Conservation (phyloP, 345 rosid species). For the Noccaea bulbosa region DNA sequence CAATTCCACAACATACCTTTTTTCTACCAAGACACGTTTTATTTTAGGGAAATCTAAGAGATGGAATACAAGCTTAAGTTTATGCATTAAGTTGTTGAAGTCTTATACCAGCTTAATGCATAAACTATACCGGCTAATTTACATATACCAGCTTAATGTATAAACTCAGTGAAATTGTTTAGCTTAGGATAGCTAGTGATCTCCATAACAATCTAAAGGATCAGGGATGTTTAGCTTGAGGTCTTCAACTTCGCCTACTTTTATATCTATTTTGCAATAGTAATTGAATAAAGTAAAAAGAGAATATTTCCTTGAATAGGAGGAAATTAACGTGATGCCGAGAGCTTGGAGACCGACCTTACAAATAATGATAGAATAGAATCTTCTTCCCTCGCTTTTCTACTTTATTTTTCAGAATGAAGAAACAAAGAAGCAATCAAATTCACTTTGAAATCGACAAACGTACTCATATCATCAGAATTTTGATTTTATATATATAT, state of each 20-base stretch:
- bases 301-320: conserved; percentile 40
- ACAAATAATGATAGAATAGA: conserved; percentile 39
- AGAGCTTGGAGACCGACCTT: conserved; percentile 48
- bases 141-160: conserved; percentile 4
- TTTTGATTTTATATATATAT: neutral
- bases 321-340: conserved; percentile 39
- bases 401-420: conserved; percentile 23
- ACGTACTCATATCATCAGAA: neutral
- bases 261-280: conserved; percentile 7
- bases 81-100: too few relatives aligned
- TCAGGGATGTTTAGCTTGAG: conserved; percentile 11
- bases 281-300: neutral
- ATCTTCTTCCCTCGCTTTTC: conserved; percentile 27
- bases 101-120: neutral
- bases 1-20: conserved; percentile 29
- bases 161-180: neutral
- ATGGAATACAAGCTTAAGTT: neutral
- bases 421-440: neutral
- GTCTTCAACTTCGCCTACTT: conserved; percentile 10
- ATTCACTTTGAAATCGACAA: conserved; percentile 15
- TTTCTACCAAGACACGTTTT: conserved; percentile 16
- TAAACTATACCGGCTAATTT: conserved; percentile 19
- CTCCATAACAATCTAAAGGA: neutral
- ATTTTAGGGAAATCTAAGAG: neutral
- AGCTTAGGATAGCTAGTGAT: conserved; percentile 3